Evolutionary conservation across 495 filamentous ascomycete species (phyloP).

Genomic region (Trypethelium eluteriae): DNA sequence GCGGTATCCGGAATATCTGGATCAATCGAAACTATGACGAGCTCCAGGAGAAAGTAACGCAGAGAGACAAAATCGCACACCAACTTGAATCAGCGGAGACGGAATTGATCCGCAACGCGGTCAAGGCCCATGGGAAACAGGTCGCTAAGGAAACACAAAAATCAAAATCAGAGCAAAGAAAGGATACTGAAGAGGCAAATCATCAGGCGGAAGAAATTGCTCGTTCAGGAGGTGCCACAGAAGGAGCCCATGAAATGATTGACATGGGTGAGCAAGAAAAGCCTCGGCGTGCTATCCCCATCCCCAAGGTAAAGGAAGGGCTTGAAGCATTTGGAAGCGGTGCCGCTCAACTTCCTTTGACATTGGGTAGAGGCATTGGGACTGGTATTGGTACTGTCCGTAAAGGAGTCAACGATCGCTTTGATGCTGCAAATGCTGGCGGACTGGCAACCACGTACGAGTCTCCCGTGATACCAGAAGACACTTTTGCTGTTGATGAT

Average conservation of each 20-base stretch:
- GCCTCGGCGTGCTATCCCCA: conserved; percentile 28
- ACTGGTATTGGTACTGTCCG: conserved; percentile 49
- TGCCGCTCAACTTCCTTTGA: not conserved
- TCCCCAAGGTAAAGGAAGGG: conserved; percentile 40
- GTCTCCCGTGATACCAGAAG: not conserved
- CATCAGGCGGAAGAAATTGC: conserved; percentile 53
- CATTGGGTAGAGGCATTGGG: conserved; percentile 2
- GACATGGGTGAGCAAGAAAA: conserved; percentile 31
- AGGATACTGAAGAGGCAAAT: conserved; percentile 35
- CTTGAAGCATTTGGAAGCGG: conserved; percentile 22
- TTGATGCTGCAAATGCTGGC: conserved; percentile 34
- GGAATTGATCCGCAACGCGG: conserved; percentile 67
- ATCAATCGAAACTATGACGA: conserved; percentile 88
- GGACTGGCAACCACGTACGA: conserved; percentile 1
- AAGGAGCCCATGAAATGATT: conserved; percentile 28
- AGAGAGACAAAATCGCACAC: conserved; percentile 61
- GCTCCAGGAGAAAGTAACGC: conserved; percentile 76
- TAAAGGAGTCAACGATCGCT: conserved; percentile 54
- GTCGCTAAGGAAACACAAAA: conserved; percentile 50
- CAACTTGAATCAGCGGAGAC: conserved; percentile 78
- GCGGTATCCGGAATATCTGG: conserved; percentile 93
- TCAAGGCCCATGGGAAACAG: conserved; percentile 65
- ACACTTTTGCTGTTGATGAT: conserved; percentile 30
- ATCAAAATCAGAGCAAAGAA: conserved; percentile 45
- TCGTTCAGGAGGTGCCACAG: conserved; percentile 59